A percentile compares a stretch with the other conserved stretches of the same genome.
These are phyloP conservation scores for Pseudozyma sp. DNA, from an alignment of 1,284 basidiomycete genomes.

Conservation along the genomic window DNA sequence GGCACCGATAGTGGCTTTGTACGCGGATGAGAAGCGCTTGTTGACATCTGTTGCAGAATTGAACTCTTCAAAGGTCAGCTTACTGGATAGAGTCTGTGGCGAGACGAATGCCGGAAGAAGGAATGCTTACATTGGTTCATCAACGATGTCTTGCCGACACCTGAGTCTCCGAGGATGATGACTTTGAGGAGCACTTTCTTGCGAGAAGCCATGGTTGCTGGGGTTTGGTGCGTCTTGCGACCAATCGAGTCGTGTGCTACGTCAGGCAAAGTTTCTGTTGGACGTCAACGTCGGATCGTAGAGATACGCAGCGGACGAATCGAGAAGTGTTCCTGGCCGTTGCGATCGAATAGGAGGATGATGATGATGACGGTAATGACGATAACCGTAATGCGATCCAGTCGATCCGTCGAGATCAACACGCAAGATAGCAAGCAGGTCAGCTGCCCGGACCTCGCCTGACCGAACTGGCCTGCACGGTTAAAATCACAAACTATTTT, in stretches of 20 bases:
- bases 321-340: neutral
- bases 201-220: conserved; percentile 71
- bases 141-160: conserved; percentile 98
- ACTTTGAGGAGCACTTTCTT: conserved; percentile 88
- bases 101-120: neutral
- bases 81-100: neutral
- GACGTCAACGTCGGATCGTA: neutral
- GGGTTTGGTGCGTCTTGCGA: neutral
- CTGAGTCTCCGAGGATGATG: conserved; percentile 67
- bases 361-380: neutral
- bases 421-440: conserved; percentile 14
- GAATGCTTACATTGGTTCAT: conserved; percentile 87
- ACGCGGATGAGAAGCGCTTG: conserved; percentile 99
- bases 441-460: neutral
- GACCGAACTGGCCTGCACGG: neutral
- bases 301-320: neutral
- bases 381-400: neutral
- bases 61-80: neutral
- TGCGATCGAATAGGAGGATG: neutral
- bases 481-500: too few relatives aligned
- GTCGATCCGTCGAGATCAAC: conserved; percentile 15
- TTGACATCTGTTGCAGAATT: conserved; percentile 78
- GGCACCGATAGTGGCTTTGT: conserved; percentile 77
- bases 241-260: neutral
- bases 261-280: neutral